Percentiles rank a stretch among this genome's conserved stretches.
Conservation (phyloP, 179 eudicot genomes). For the Corrigiola litoralis region DNA sequence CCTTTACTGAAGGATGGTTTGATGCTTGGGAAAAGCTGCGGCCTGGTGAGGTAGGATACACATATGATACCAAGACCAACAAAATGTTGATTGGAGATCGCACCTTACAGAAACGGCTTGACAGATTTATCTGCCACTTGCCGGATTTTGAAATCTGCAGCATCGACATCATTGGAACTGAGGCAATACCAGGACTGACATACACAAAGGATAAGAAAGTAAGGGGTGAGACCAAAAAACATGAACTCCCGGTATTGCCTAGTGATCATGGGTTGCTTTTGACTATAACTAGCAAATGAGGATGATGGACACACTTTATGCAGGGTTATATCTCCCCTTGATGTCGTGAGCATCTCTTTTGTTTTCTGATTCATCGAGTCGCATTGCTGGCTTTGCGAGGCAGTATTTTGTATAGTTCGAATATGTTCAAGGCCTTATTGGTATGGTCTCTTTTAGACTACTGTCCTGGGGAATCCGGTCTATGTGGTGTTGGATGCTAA, state of each 20-base stretch:
- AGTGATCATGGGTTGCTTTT: slow-evolving; percentile 88
- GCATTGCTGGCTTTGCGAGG: background rate
- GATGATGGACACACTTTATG: background rate
- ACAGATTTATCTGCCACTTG: slow-evolving; percentile 51
- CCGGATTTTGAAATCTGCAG: slow-evolving; percentile 38
- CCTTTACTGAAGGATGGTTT: slow-evolving; percentile 61
- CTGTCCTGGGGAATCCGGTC: slow-evolving; percentile 3
- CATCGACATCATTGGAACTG: slow-evolving; percentile 76
- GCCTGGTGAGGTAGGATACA: slow-evolving; percentile 63
- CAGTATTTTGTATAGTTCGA: slow-evolving; percentile 13
- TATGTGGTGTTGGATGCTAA: no score
- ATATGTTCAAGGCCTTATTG: background rate
- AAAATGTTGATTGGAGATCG: slow-evolving; percentile 56
- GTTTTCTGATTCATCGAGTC: background rate
- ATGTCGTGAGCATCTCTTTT: background rate
- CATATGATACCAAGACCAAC: slow-evolving; percentile 76
- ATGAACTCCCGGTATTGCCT: slow-evolving; percentile 73
- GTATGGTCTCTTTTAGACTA: background rate
- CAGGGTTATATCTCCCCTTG: background rate
- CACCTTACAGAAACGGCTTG: slow-evolving; percentile 57
- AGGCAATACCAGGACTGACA: slow-evolving; percentile 53
- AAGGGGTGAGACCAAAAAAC: slow-evolving; percentile 35
- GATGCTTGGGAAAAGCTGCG: slow-evolving; percentile 69
- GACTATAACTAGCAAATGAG: slow-evolving; percentile 29
- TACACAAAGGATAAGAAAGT: slow-evolving; percentile 57